These are phyloP conservation scores for Luffa acutangula DNA, from an alignment of 306 rosid genomes.

Conservation along the genomic window DNA sequence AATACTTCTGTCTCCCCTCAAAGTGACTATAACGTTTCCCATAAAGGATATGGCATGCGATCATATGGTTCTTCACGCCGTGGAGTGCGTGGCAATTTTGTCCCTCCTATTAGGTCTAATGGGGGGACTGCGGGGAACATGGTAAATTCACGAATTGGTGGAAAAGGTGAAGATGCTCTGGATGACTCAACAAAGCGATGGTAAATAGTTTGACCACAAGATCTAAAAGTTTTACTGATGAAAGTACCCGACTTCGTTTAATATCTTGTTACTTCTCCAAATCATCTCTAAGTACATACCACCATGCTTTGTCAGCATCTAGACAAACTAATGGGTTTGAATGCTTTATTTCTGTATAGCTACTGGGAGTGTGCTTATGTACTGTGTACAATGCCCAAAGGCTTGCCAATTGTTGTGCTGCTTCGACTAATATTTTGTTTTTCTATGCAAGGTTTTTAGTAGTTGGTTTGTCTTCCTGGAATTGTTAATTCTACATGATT, in stretches of 20 bases:
- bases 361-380: not conserved
- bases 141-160: constrained; percentile 41
- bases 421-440: not conserved
- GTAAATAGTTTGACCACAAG: constrained; percentile 35
- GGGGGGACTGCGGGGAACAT: constrained; percentile 49
- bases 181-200: constrained; percentile 86
- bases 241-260: not conserved
- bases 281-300: not conserved
- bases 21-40: constrained; percentile 24
- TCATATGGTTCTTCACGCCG: constrained; percentile 77
- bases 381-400: not conserved
- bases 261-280: not conserved
- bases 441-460: not conserved
- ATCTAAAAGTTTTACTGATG: not conserved
- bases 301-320: not conserved
- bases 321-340: not conserved
- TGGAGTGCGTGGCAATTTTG: constrained; percentile 72
- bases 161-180: constrained; percentile 62
- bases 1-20: constrained; percentile 47
- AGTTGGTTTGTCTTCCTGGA: not conserved
- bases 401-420: not conserved
- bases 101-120: constrained; percentile 78
- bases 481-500: not conserved
- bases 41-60: constrained; percentile 51
- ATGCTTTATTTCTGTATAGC: not conserved